Percentiles rank a stretch among this genome's conserved stretches.
Evolutionary conservation across 495 filamentous ascomycete genomes (phyloP).

Genomic region (Aspergillus kassunensis): DNA sequence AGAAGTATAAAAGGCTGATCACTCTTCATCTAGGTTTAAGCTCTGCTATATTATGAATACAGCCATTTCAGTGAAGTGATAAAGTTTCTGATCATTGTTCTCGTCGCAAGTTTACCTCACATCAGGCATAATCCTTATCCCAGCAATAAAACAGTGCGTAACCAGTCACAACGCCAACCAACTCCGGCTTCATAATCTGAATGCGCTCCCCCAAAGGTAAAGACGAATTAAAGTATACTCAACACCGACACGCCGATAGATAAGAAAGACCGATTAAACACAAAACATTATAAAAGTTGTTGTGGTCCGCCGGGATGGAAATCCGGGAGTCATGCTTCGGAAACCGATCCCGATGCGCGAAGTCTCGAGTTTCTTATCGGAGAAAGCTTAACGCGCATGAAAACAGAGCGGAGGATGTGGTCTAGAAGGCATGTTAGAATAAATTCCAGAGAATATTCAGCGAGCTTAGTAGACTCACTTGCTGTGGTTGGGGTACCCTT

Average conservation of each 20-base stretch:
- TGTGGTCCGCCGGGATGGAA: background rate
- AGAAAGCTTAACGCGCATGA: slow-evolving; percentile 33
- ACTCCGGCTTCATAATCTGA: slow-evolving; percentile 3
- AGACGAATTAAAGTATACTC: slow-evolving; percentile 16
- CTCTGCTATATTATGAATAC: background rate
- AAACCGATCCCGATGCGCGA: slow-evolving; percentile 8
- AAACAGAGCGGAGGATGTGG: slow-evolving; percentile 45
- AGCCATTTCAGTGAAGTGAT: background rate
- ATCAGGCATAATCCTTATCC: background rate
- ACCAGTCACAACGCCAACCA: slow-evolving; percentile 12
- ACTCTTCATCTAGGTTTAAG: background rate
- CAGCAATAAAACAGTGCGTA: background rate
- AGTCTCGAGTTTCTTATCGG: slow-evolving; percentile 9
- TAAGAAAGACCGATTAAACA: background rate
- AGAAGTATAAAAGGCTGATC: background rate
- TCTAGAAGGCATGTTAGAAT: slow-evolving; percentile 13
- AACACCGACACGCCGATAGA: slow-evolving; percentile 9
- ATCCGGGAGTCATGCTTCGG: slow-evolving; percentile 1
- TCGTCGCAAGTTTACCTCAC: background rate
- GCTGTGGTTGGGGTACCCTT: slow-evolving; percentile 31
- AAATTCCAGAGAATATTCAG: too few species aligned
- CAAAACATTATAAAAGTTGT: slow-evolving; percentile 4
- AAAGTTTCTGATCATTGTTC: background rate
- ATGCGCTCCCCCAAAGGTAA: slow-evolving; percentile 2
- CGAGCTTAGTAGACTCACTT: slow-evolving; percentile 27